A percentile compares a stretch with the other conserved stretches of the same genome.
Conservation (phyloP, 2,329 filamentous ascomycete genomes). For the Hypomyces perniciosus region DNA sequence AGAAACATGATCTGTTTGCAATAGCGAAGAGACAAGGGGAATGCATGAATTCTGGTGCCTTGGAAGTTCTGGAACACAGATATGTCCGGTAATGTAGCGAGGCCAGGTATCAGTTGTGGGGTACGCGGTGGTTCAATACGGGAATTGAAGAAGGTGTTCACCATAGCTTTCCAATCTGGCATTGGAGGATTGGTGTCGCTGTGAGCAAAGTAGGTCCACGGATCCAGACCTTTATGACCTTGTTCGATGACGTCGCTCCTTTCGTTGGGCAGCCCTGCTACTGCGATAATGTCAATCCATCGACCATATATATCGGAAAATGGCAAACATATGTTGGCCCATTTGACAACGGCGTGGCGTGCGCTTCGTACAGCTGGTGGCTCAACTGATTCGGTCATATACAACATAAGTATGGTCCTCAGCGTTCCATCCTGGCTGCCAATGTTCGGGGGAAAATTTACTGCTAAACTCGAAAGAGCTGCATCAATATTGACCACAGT, state of each 20-base stretch:
- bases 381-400: conserved; percentile 53
- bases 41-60: conserved; percentile 46
- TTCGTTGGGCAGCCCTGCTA: conserved; percentile 60
- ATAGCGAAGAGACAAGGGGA: conserved; percentile 65
- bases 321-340: conserved; percentile 80
- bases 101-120: conserved; percentile 7
- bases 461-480: conserved; percentile 68
- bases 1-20: conserved; percentile 51
- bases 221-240: conserved; percentile 78
- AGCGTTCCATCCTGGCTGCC: conserved; percentile 29
- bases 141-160: conserved; percentile 41
- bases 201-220: conserved; percentile 46
- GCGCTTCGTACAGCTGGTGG: conserved; percentile 60
- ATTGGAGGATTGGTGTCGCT: conserved; percentile 34
- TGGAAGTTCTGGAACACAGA: conserved; percentile 41
- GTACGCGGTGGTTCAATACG: conserved; percentile 24
- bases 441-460: conserved; percentile 33
- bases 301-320: conserved; percentile 73
- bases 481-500: conserved; percentile 86
- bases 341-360: conserved; percentile 77
- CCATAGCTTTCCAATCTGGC: conserved; percentile 49
- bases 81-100: conserved; percentile 6
- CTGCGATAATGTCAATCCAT: conserved; percentile 82
- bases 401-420: conserved; percentile 56
- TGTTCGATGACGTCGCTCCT: conserved; percentile 84